Conservation (phyloP, 768 basidiomycete genomes). For the Suillus paluster region DNA sequence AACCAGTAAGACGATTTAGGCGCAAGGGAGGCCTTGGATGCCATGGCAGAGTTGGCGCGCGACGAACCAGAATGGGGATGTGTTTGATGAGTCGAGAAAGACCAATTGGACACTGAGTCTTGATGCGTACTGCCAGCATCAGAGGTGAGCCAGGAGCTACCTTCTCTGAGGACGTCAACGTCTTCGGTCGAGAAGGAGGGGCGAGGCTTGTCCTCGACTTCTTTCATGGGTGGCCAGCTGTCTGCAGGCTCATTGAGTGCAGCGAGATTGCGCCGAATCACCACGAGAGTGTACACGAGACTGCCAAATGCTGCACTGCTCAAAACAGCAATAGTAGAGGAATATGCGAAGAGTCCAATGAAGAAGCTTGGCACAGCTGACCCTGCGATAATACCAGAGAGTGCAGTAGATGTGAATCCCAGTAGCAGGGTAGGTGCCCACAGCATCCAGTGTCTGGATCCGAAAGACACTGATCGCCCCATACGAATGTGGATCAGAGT, state of each 20-base stretch:
- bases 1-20: constrained; percentile 70
- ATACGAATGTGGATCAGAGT: constrained; percentile 73
- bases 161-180: constrained; percentile 72
- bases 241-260: constrained; percentile 55
- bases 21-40: constrained; percentile 38
- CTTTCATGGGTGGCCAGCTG: constrained; percentile 62
- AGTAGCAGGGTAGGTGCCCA: constrained; percentile 68
- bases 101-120: constrained; percentile 70
- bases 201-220: constrained; percentile 56
- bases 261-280: constrained; percentile 67
- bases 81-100: constrained; percentile 71
- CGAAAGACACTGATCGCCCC: constrained; percentile 72
- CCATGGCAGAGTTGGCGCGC: constrained; percentile 24
- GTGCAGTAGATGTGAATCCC: constrained; percentile 56
- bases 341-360: constrained; percentile 63
- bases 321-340: constrained; percentile 52
- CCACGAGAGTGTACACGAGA: constrained; percentile 63
- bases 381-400: constrained; percentile 61
- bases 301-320: constrained; percentile 60
- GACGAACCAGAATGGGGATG: constrained; percentile 35
- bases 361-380: constrained; percentile 59
- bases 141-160: constrained; percentile 83
- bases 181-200: constrained; percentile 75
- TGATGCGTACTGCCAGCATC: constrained; percentile 54
- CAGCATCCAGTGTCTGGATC: constrained; percentile 72